These are phyloP conservation scores for Cytospora piceicola DNA, from an alignment of 2,329 filamentous ascomycete species.

Conservation along the genomic window DNA sequence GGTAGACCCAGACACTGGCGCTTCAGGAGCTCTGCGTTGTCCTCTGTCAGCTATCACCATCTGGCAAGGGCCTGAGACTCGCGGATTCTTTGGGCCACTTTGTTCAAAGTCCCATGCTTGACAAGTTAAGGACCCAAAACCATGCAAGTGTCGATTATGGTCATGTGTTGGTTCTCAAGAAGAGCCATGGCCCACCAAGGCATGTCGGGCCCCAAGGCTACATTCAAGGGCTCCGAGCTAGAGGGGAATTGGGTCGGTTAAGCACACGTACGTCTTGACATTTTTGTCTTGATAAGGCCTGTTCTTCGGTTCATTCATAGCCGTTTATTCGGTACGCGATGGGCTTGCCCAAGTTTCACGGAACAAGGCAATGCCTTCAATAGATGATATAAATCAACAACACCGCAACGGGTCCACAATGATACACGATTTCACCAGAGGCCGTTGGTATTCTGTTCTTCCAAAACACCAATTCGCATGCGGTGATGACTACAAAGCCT, in stretches of 20 bases:
- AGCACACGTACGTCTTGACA: conserved; percentile 59
- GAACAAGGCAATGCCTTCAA: neutral
- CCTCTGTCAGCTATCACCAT: neutral
- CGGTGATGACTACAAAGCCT: neutral
- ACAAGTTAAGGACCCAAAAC: conserved; percentile 60
- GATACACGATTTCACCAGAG: neutral
- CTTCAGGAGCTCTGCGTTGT: conserved; percentile 4
- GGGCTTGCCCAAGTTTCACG: neutral
- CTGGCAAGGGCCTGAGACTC: neutral
- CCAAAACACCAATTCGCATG: neutral
- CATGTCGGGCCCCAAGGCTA: conserved; percentile 58
- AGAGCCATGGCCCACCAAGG: conserved; percentile 65
- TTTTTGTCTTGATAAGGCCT: conserved; percentile 48
- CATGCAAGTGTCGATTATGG: conserved; percentile 60
- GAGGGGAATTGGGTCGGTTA: conserved; percentile 61
- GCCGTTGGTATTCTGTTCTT: neutral
- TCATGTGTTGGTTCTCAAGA: conserved; percentile 51
- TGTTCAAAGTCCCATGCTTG: conserved; percentile 24
- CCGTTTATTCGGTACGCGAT: neutral
- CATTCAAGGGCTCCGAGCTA: conserved; percentile 60
- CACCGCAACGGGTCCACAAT: neutral
- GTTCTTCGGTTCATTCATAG: conserved; percentile 34
- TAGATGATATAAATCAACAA: neutral
- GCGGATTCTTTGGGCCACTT: conserved; percentile 27
- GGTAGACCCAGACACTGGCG: conserved; percentile 55